Percentiles rank a stretch among this genome's conserved stretches.
Evolutionary conservation across 1,284 basidiomycete species (phyloP).

Genomic region (Ceratobasidium theobromae): DNA sequence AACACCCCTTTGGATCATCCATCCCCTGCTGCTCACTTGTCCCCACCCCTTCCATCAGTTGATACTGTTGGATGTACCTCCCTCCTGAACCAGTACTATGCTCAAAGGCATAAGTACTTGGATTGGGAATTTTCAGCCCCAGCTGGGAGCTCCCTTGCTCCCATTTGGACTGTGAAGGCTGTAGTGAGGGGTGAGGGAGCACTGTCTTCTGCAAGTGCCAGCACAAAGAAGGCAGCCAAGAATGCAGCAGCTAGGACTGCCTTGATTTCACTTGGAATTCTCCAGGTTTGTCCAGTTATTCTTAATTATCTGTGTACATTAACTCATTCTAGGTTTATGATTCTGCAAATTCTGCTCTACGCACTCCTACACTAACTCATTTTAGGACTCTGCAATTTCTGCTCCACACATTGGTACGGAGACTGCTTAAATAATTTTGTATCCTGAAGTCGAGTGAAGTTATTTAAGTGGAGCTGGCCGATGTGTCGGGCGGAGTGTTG

Average conservation of each 20-base stretch:
- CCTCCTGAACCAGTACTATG: slow-evolving; percentile 32
- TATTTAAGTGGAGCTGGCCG: not conserved
- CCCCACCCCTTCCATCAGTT: slow-evolving; percentile 8
- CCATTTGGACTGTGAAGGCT: slow-evolving; percentile 30
- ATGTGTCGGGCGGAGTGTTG: not conserved
- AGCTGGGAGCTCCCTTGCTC: slow-evolving; percentile 19
- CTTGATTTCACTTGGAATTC: not conserved
- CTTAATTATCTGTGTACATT: slow-evolving; percentile 1
- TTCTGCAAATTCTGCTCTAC: not conserved
- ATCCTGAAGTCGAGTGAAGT: not conserved
- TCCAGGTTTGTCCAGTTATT: slow-evolving; percentile 10
- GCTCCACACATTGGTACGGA: not conserved
- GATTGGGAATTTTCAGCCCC: slow-evolving; percentile 27
- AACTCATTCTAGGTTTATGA: no score
- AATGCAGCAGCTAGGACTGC: slow-evolving; percentile 27
- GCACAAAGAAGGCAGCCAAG: slow-evolving; percentile 34
- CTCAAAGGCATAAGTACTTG: slow-evolving; percentile 22
- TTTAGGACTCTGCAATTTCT: not conserved
- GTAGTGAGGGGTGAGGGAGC: slow-evolving; percentile 8
- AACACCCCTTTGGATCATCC: not conserved
- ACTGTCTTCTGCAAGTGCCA: slow-evolving; percentile 9
- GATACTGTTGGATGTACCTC: slow-evolving; percentile 29
- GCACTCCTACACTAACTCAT: not conserved
- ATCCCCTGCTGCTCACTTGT: slow-evolving; percentile 4
- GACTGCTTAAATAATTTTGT: slow-evolving; percentile 14